Evolutionary conservation across 2,329 filamentous ascomycete genomes (phyloP), one percentile per base, ranked within the genome.

Genomic region (Aspergillus aculeatinus): DNA sequence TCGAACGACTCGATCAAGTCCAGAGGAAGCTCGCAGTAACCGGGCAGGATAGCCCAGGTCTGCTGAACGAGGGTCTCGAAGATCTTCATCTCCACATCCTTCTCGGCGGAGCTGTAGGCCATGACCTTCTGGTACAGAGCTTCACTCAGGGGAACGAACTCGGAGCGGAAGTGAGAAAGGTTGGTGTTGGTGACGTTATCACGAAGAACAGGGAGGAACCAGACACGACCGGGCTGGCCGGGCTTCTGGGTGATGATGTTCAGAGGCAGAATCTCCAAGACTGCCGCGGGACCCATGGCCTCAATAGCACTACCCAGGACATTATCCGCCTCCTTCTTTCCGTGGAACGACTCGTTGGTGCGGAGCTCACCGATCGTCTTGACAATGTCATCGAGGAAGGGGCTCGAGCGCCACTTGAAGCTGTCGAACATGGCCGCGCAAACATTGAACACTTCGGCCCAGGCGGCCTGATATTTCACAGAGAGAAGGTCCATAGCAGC

Each of bases 1-100:
- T 98, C 92, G 68, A 99, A 96, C 1, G 91, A 83, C 63, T 88
- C 81, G 5, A 77, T 79, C 48, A 94, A 72, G 71, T 99, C 95
- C 39, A 96, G 78, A 1, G 95, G 94, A 57, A 97, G 80, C 73
- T 97, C 92, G 74, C 95, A 98, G 79, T 97, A 99, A 1, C 95
- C 95, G 0, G 95, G 94, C 16, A 99, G 83, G 55, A 90, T 89
- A 0, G 91, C 92, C 95, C 95, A 99, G 48, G 94, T 93, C 73
- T 99, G 95, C 67, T 96, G 90, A 9, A 99, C 91, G 4, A 99
- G 82, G 0, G 95, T 98, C 78, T 99, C 94, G 73, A 95, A 99
- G 60, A 99, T 96, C 82, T 99, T 99, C 72, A 95, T 85, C 74
- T 98, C 92, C 84, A 96, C 93, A 0, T 92, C 95, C 82, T 96